Conservation (phyloP, 306 rosid genomes). For the Astragalus glycyphyllos region DNA sequence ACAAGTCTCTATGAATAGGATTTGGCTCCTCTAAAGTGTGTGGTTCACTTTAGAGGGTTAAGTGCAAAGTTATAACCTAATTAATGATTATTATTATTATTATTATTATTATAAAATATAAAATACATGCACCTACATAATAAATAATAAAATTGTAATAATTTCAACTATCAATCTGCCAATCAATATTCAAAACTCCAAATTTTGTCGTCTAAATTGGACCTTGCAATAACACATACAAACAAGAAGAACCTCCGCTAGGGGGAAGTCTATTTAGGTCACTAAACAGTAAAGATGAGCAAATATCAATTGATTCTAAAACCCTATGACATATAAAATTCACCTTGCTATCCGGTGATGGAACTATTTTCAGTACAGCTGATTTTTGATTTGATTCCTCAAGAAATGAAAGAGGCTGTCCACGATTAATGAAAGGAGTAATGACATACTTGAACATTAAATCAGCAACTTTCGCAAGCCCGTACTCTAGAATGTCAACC, state of each 20-base stretch:
- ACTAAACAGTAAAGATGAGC: conserved; percentile 6
- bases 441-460: conserved; percentile 74
- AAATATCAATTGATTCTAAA: conserved; percentile 3
- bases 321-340: conserved; percentile 16
- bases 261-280: not conserved
- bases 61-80: conserved; percentile 11
- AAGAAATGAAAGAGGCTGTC: conserved; percentile 59
- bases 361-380: conserved; percentile 64
- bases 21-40: not conserved
- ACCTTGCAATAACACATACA: conserved; percentile 13
- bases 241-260: not conserved
- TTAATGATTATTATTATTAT: not conserved
- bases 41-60: not conserved
- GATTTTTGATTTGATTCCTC: conserved; percentile 61
- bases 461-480: conserved; percentile 90
- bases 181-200: not conserved
- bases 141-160: not conserved
- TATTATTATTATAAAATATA: not conserved
- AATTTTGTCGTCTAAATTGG: not conserved
- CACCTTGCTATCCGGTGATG: conserved; percentile 64
- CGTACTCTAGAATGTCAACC: conserved; percentile 84
- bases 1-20: conserved; percentile 13
- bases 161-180: not conserved
- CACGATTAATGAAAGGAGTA: conserved; percentile 60
- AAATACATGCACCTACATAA: conserved; percentile 2